A percentile compares a stretch with the other conserved stretches of the same genome.
phyloP scores from a whole-genome alignment of 2,329 filamentous ascomycete species.

The Fusarium tupiense region DNA sequence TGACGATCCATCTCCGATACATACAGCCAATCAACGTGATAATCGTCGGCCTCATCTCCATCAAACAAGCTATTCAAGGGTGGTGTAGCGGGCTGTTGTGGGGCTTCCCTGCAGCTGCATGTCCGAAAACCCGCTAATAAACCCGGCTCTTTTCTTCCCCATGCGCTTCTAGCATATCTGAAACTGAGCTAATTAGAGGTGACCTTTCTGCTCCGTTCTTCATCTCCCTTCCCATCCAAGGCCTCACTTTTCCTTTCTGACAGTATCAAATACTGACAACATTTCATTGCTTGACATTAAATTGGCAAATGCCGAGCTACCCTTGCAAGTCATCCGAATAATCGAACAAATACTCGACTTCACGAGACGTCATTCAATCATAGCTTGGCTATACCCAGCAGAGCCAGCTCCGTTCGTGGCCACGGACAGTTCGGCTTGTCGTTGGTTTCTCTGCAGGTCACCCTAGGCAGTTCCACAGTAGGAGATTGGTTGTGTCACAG shows the following conservation, averaged over 20 bases:
- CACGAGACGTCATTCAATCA: neutral
- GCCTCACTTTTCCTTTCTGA: neutral
- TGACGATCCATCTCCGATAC: conserved; percentile 5
- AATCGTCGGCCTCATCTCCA: conserved; percentile 23
- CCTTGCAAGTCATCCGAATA: neutral
- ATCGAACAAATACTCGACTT: neutral
- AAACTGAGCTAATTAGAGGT: conserved; percentile 41
- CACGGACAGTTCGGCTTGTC: conserved; percentile 5
- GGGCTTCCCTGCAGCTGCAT: conserved; percentile 8
- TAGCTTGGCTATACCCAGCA: neutral
- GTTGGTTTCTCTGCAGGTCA: neutral
- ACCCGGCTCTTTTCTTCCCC: conserved; percentile 12
- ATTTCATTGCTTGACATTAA: neutral
- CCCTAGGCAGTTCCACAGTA: conserved; percentile 23
- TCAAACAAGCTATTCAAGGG: conserved; percentile 40
- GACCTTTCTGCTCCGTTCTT: conserved; percentile 28
- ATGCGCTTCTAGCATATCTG: conserved; percentile 33
- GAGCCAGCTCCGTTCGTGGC: neutral
- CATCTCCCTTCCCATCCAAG: conserved; percentile 40
- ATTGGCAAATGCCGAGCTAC: neutral
- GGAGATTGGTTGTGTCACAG: conserved; percentile 37
- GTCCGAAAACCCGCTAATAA: conserved; percentile 11
- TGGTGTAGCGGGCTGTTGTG: conserved; percentile 23
- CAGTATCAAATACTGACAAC: neutral
- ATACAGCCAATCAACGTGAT: conserved; percentile 7